phyloP scores from a whole-genome alignment of 495 filamentous ascomycete species.

The Pseudoneurospora amorphoporcata region DNA sequence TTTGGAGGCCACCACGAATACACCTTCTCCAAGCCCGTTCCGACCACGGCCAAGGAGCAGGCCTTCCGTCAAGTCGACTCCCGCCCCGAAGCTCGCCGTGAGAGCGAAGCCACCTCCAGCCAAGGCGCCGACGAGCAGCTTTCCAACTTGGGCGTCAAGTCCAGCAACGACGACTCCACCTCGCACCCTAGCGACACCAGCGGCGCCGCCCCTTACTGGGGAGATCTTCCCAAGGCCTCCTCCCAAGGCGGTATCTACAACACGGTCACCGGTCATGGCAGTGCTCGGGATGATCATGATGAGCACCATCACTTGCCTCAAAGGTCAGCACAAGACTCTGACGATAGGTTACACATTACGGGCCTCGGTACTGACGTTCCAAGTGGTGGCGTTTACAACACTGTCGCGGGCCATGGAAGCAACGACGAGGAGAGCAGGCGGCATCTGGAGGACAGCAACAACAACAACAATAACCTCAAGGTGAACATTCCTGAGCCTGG shows the following conservation, averaged over 20 bases:
- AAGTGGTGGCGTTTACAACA: conserved; percentile 19
- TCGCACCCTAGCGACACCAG: neutral
- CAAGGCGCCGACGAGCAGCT: neutral
- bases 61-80: neutral
- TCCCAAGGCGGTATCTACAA: conserved; percentile 28
- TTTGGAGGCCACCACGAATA: neutral
- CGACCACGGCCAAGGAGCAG: neutral
- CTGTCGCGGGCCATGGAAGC: conserved; percentile 18
- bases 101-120: neutral
- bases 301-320: conserved; percentile 19
- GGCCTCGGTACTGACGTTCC: conserved; percentile 9
- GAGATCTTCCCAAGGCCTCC: conserved; percentile 24
- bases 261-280: conserved; percentile 32
- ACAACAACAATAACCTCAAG: neutral
- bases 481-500: neutral
- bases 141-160: neutral
- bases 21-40: neutral
- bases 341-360: conserved; percentile 10
- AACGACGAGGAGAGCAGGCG: conserved; percentile 13
- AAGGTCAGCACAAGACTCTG: conserved; percentile 7
- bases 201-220: conserved; percentile 27
- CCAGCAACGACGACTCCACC: neutral
- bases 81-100: neutral
- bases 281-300: conserved; percentile 21
- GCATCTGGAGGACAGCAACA: conserved; percentile 4